phyloP scores from a whole-genome alignment of 805 yeast species.

The Tetrapisispora phaffii region DNA sequence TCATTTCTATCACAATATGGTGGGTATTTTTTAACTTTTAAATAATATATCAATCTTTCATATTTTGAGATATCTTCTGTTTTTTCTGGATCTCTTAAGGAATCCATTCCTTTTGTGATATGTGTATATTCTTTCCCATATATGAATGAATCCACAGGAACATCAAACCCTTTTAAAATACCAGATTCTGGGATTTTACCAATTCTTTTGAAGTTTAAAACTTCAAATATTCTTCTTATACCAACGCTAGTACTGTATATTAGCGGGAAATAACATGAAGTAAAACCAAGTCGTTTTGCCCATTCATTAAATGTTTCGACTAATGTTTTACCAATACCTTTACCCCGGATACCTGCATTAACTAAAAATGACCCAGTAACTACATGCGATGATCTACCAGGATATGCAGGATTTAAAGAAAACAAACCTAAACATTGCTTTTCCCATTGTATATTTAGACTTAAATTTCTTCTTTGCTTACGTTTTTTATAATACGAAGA shows the following conservation, averaged over 20 bases:
- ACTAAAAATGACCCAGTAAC: conserved; percentile 84
- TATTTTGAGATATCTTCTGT: conserved; percentile 38
- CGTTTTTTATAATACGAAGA: conserved; percentile 21
- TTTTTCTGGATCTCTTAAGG: conserved; percentile 21
- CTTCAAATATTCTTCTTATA: conserved; percentile 69
- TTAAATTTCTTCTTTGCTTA: conserved; percentile 21
- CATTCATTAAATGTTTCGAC: conserved; percentile 80
- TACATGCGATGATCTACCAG: conserved; percentile 89
- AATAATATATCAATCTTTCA: conserved; percentile 66
- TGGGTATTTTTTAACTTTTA: conserved; percentile 82
- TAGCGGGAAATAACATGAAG: conserved; percentile 71
- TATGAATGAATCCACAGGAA: conserved; percentile 77
- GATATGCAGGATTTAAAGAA: conserved; percentile 76
- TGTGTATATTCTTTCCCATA: conserved; percentile 73
- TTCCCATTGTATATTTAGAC: conserved; percentile 64
- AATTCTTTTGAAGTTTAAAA: conserved; percentile 62
- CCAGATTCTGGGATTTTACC: conserved; percentile 87
- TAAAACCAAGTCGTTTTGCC: conserved; percentile 85
- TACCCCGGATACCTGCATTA: conserved; percentile 85
- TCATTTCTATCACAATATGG: conserved; percentile 72
- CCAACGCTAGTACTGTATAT: conserved; percentile 84
- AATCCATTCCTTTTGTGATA: conserved; percentile 25
- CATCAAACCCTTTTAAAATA: conserved; percentile 70
- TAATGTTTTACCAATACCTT: conserved; percentile 80
- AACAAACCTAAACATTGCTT: conserved; percentile 87